Conservation (phyloP, 768 basidiomycete genomes). For the Mycena alexandri region DNA sequence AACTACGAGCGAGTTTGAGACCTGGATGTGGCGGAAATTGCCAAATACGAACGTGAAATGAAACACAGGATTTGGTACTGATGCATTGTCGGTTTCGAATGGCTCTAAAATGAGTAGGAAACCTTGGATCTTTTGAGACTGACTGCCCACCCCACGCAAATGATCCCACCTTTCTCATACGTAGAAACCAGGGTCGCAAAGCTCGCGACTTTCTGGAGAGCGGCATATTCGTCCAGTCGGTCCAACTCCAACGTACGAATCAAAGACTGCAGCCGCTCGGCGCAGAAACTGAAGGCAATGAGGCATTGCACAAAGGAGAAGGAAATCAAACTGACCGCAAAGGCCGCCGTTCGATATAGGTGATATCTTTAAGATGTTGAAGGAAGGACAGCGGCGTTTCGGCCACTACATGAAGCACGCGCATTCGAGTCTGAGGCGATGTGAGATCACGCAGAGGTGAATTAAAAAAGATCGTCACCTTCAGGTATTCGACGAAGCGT, state of each 20-base stretch:
- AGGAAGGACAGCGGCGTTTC: conserved; percentile 97
- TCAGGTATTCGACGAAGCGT: conserved; percentile 98
- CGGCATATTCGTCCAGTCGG: conserved; percentile 90
- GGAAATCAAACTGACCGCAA: conserved; percentile 72
- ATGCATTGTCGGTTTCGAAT: conserved; percentile 98
- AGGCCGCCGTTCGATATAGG: conserved; percentile 95
- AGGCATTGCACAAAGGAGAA: conserved; percentile 13
- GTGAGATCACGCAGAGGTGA: conserved; percentile 22
- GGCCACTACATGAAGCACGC: conserved; percentile 98
- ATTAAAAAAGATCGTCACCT: conserved; percentile 61
- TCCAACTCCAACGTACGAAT: conserved; percentile 92
- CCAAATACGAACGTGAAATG: conserved; percentile 85
- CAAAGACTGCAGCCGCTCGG: conserved; percentile 93
- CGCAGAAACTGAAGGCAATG: conserved; percentile 80
- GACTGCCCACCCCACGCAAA: background rate
- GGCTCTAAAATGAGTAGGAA: conserved; percentile 98
- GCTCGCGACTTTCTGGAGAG: conserved; percentile 94
- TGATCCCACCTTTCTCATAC: conserved; percentile 88
- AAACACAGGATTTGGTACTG: conserved; percentile 98
- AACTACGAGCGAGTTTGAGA: conserved; percentile 61
- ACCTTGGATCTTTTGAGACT: conserved; percentile 60
- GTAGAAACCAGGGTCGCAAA: conserved; percentile 98
- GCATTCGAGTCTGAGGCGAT: conserved; percentile 88
- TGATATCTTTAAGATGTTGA: conserved; percentile 98
- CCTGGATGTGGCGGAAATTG: conserved; percentile 3